These are phyloP conservation scores for Bodo saltans DNA, from an alignment of 78 protist genomes.

Conservation along the genomic window DNA sequence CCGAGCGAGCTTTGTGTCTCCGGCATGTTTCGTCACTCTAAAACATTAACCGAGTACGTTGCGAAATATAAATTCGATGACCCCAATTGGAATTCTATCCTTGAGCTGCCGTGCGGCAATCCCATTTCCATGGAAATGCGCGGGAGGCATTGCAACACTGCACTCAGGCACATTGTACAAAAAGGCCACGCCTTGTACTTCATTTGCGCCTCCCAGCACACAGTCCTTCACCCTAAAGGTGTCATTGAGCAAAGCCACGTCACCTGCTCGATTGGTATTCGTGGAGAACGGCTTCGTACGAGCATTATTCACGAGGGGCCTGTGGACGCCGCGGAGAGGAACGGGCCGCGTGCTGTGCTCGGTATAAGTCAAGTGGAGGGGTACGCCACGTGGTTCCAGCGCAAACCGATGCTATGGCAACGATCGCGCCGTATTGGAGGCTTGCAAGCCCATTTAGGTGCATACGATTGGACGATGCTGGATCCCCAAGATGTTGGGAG, in stretches of 20 bases:
- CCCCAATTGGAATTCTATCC: neutral
- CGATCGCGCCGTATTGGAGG: neutral
- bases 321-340: neutral
- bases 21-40: neutral
- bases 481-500: neutral
- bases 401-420: neutral
- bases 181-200: neutral
- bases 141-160: neutral
- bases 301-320: neutral
- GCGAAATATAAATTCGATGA: neutral
- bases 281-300: neutral
- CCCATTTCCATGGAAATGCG: neutral
- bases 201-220: neutral
- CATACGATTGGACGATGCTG: neutral
- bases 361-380: neutral
- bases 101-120: neutral
- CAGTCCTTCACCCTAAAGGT: neutral
- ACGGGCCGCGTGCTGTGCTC: neutral
- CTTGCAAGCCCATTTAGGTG: neutral
- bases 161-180: neutral
- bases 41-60: neutral
- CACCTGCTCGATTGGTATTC: neutral
- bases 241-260: neutral
- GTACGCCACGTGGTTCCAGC: neutral
- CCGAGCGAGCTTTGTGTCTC: neutral